phyloP scores from a whole-genome alignment of 192 early-diverging fungal genomes.

The Funneliformis geosporum region DNA sequence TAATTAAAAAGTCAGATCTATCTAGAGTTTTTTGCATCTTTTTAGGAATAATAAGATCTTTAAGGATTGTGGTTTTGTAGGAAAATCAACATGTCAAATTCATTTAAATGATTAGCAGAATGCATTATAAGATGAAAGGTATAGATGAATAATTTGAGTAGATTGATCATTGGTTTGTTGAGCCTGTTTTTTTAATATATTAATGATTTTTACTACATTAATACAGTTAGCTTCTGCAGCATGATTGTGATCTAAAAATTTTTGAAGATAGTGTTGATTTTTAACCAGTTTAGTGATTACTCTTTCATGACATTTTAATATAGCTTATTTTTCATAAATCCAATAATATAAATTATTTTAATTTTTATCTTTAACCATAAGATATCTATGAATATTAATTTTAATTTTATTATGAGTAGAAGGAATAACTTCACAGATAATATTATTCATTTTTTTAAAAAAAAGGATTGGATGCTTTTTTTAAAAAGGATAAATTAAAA shows the following conservation, averaged over 20 bases:
- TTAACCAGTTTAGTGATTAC: constrained; percentile 1
- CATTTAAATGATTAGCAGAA: neutral
- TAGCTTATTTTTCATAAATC: neutral
- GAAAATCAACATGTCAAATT: neutral
- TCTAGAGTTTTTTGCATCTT: neutral
- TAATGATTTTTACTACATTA: neutral
- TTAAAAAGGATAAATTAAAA: too few relatives aligned
- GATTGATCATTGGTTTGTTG: neutral
- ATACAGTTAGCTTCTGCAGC: neutral
- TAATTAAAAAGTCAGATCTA: neutral
- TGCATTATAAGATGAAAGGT: neutral
- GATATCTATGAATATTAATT: constrained; percentile 12
- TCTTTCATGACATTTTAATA: neutral
- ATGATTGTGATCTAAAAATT: neutral
- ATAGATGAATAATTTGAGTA: neutral
- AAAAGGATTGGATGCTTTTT: too few relatives aligned
- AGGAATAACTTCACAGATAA: constrained; percentile 2
- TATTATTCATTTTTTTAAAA: constrained; percentile 21
- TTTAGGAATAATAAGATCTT: neutral
- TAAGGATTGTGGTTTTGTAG: neutral
- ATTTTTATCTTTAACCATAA: too few relatives aligned
- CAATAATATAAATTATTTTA: neutral
- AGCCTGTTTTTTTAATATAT: neutral
- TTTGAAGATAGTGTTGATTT: neutral
- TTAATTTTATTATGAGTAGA: neutral